phyloP scores from a whole-genome alignment of 2,329 filamentous ascomycete species.

The Pseudogymnoascus sp. region DNA sequence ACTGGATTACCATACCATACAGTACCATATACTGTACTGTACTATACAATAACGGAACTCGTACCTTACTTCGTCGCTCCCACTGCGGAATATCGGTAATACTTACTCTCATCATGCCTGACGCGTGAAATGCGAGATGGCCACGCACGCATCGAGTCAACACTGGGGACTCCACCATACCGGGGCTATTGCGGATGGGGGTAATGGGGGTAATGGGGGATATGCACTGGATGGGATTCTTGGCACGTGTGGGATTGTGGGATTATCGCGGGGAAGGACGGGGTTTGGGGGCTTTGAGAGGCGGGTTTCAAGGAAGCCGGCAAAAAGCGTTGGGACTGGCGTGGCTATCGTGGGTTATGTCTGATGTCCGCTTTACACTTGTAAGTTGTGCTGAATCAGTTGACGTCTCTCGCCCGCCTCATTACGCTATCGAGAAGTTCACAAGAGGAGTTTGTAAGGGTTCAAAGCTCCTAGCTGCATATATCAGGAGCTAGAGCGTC shows the following conservation, averaged over 20 bases:
- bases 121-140: not conserved
- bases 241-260: not conserved
- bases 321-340: not conserved
- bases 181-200: not conserved
- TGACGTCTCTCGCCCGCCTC: not conserved
- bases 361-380: not conserved
- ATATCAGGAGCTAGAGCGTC: not conserved
- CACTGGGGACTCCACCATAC: not conserved
- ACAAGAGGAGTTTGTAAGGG: not conserved
- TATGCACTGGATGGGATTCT: not conserved
- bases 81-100: conserved; percentile 1
- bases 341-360: not conserved
- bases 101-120: not conserved
- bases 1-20: not conserved
- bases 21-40: not conserved
- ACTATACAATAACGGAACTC: no score
- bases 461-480: not conserved
- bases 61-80: no score
- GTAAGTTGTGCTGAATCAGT: not conserved
- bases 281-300: not conserved
- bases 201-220: not conserved
- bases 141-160: not conserved
- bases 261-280: conserved; percentile 3
- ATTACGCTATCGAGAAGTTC: not conserved
- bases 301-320: not conserved